A percentile compares a stretch with the other conserved stretches of the same genome.
Conservation (phyloP, 352 stramenopile genomes). For the Pythium rishiriense region DNA sequence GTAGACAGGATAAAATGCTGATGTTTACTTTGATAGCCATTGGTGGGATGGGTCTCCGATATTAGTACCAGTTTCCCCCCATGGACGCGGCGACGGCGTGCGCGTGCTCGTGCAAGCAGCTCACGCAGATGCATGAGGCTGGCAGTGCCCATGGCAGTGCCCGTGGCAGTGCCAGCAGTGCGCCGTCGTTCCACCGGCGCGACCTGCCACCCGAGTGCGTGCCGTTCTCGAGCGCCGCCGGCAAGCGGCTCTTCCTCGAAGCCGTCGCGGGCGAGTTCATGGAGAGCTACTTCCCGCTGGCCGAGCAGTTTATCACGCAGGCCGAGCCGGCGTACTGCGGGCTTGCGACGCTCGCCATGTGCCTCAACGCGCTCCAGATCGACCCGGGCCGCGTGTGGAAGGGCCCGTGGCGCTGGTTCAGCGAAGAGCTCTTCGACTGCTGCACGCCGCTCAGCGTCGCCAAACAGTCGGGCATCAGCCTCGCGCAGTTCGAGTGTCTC, state of each 20-base stretch:
- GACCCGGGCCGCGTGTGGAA: conserved; percentile 80
- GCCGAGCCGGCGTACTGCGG: conserved; percentile 92
- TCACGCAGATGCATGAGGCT: neutral
- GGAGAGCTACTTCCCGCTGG: conserved; percentile 93
- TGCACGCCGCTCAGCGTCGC: conserved; percentile 69
- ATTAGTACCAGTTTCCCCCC: conserved; percentile 2
- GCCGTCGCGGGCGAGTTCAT: conserved; percentile 68
- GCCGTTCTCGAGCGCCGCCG: conserved; percentile 82
- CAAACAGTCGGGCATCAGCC: conserved; percentile 72
- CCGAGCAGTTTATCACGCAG: conserved; percentile 90
- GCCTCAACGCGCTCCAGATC: conserved; percentile 76
- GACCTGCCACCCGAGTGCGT: conserved; percentile 77
- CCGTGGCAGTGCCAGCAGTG: too few species aligned
- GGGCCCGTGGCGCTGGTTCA: conserved; percentile 80
- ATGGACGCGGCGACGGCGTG: conserved; percentile 37
- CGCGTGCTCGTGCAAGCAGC: neutral
- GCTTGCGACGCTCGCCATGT: conserved; percentile 84
- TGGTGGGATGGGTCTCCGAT: conserved; percentile 9
- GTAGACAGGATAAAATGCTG: neutral
- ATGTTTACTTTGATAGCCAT: neutral
- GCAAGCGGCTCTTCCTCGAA: conserved; percentile 82
- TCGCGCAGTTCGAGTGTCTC: conserved; percentile 70
- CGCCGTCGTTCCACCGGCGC: conserved; percentile 79
- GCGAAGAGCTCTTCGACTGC: conserved; percentile 82
- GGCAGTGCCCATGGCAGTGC: neutral